Base-by-base conservation (phyloP, 768 basidiomycete genomes). In the Calocera viscosa region DNA sequence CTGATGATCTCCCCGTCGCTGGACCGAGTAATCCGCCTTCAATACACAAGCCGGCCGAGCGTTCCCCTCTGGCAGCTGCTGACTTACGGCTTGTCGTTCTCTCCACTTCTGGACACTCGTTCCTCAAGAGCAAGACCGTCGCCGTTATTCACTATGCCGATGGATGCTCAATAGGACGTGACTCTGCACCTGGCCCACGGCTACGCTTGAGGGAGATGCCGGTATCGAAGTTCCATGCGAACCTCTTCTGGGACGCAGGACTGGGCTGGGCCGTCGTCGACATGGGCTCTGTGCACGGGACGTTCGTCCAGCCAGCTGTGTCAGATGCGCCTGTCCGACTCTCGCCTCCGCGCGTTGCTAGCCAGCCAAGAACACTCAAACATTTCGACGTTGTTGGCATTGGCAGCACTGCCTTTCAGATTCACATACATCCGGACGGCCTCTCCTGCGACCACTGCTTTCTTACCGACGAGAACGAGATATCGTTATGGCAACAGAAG, bases 201-300 rank as follows among this genome's bases (percentile, higher is more conserved):
- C 79, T 93, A 65, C 83, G 91, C 49, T 76, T 93, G 38, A 90
- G 88, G 75, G 90, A 92, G 76, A 87, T 93, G 85, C 82, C 83
- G 68, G 89, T 91, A 12, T 90, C 88, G 1, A 92, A 91, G 75
- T 70, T 87, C 65, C 91, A 93, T 72, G 86, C 89, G 10, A 88
- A 86, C 1, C 78, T 82, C 1, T 92, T 83, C 72, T 90, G 86
- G 86, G 86, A 90, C 73, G 76, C 77, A 35, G 74, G 75, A 32
- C 79, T 82, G 66, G 82, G 83, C 67, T 92, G 90, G 90, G 81
- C 82, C 1, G 77, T 89, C 33, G 89, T 91, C 11, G 91, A 93
- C 73, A 89, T 89, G 86, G 91, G 89, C 11, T 89, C 88, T 65
- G 87, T 85, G 74, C 91, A 93, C 70, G 91, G 91, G 2, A 91